A percentile compares a stretch with the other conserved stretches of the same genome.
Conservation (phyloP, 352 stramenopile species). For the Globisporangium polare region DNA sequence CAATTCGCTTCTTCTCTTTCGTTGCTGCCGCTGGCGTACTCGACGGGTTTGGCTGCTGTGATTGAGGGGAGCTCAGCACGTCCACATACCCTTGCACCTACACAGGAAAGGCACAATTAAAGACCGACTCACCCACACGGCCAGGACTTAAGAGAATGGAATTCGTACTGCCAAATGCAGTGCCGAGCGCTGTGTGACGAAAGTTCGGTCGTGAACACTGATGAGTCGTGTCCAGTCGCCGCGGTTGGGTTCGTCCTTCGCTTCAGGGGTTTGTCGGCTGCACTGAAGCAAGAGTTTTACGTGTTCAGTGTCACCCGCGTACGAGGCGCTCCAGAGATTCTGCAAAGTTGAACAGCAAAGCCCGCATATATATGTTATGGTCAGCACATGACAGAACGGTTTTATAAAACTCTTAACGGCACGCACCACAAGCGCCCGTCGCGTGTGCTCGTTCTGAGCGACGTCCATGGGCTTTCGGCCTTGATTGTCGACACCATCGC, state of each 20-base stretch:
- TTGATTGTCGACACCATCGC: constrained; percentile 23
- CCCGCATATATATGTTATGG: neutral
- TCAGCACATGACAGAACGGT: neutral
- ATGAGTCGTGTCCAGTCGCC: constrained; percentile 7
- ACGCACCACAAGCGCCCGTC: constrained; percentile 30
- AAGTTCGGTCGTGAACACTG: constrained; percentile 26
- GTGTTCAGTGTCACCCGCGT: constrained; percentile 26
- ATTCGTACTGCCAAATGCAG: constrained; percentile 46
- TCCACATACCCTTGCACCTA: constrained; percentile 37
- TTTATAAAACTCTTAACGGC: neutral
- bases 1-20: neutral
- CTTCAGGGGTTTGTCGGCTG: neutral
- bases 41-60: neutral
- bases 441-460: constrained; percentile 22
- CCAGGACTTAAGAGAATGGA: neutral
- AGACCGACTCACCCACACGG: no score
- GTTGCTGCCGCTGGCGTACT: neutral
- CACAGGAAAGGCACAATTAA: neutral
- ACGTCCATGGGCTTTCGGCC: constrained; percentile 37
- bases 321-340: constrained; percentile 41
- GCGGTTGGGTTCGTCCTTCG: neutral
- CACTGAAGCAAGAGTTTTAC: constrained; percentile 23
- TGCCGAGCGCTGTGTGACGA: constrained; percentile 27
- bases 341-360: constrained; percentile 4
- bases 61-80: neutral